A percentile compares a stretch with the other conserved stretches of the same genome.
Evolutionary conservation across 805 yeast species (phyloP).

Genomic region (Millerago galiae): DNA sequence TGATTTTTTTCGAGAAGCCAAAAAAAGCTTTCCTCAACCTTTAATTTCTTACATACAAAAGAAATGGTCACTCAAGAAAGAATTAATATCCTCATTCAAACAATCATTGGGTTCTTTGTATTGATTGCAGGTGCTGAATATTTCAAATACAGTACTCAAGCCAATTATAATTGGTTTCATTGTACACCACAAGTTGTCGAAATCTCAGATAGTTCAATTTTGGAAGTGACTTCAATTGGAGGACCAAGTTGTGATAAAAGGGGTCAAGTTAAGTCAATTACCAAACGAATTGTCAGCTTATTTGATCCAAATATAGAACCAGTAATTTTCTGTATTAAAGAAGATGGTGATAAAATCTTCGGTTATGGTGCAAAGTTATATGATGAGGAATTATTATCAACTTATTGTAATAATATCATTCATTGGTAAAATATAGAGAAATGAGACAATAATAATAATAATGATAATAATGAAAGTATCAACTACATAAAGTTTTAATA

Average conservation of each 20-base stretch:
- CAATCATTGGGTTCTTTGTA: conserved; percentile 23
- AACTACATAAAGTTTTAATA: neutral
- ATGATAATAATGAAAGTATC: too few species aligned
- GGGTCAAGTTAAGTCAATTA: conserved; percentile 34
- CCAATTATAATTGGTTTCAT: conserved; percentile 39
- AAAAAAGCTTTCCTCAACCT: too few species aligned
- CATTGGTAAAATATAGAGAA: conserved; percentile 16
- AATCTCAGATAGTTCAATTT: conserved; percentile 23
- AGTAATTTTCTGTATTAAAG: conserved; percentile 32
- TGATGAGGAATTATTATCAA: conserved; percentile 13
- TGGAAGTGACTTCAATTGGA: conserved; percentile 31
- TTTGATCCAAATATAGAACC: conserved; percentile 33
- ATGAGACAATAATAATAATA: neutral
- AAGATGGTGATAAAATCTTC: conserved; percentile 20
- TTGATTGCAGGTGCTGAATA: conserved; percentile 36
- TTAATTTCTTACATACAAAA: neutral
- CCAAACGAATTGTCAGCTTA: conserved; percentile 32
- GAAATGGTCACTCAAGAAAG: conserved; percentile 13
- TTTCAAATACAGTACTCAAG: conserved; percentile 34
- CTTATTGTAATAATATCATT: conserved; percentile 20
- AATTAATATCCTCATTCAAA: conserved; percentile 23
- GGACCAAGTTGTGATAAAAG: conserved; percentile 40
- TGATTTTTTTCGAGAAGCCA: too few species aligned
- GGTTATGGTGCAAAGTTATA: conserved; percentile 16
- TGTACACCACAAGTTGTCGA: conserved; percentile 30